phyloP scores from a whole-genome alignment of 2,329 filamentous ascomycete genomes.

The Pyrenophora teres region DNA sequence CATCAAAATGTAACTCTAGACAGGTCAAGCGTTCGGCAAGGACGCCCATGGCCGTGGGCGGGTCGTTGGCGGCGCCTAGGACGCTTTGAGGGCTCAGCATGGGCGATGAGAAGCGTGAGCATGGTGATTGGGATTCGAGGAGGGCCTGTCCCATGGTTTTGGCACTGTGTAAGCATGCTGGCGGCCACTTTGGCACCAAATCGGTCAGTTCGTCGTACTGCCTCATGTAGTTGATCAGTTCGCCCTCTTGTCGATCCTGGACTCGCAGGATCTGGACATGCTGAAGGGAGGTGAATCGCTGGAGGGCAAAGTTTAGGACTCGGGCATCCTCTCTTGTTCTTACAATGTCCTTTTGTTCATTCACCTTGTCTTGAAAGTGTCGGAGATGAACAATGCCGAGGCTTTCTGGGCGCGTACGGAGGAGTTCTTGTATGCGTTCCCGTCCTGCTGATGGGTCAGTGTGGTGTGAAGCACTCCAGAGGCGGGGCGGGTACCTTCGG shows the following conservation, averaged over 20 bases:
- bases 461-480: background rate
- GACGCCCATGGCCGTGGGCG: conserved; percentile 54
- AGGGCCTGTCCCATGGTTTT: conserved; percentile 63
- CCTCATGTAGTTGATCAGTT: conserved; percentile 58
- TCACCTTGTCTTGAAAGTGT: conserved; percentile 52
- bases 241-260: conserved; percentile 63
- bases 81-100: conserved; percentile 66
- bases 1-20: conserved; percentile 67
- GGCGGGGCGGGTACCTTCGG: conserved; percentile 49
- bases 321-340: conserved; percentile 56
- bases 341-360: conserved; percentile 59
- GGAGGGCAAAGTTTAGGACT: conserved; percentile 60
- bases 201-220: conserved; percentile 53
- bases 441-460: conserved; percentile 42
- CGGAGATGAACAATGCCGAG: conserved; percentile 47
- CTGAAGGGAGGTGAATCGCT: conserved; percentile 63
- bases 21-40: conserved; percentile 64
- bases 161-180: conserved; percentile 65
- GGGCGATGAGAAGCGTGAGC: conserved; percentile 65
- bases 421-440: conserved; percentile 48
- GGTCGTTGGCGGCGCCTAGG: conserved; percentile 55
- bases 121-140: conserved; percentile 60
- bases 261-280: conserved; percentile 68
- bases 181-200: conserved; percentile 63
- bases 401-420: conserved; percentile 43